These are phyloP conservation scores for Hura crepitans DNA, from an alignment of 441 rosid genomes.

Conservation along the genomic window DNA sequence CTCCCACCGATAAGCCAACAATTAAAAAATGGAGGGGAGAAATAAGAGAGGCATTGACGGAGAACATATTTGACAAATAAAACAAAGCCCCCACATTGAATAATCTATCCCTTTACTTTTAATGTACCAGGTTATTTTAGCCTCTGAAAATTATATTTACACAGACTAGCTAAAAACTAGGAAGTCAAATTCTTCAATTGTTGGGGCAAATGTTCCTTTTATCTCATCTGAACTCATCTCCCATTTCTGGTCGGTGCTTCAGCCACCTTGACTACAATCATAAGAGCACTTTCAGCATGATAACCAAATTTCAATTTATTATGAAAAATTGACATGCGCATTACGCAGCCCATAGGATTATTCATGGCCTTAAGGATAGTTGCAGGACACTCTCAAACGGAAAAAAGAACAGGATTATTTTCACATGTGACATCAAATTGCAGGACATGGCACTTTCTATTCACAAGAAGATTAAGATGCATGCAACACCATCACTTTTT, in stretches of 20 bases:
- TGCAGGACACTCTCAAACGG: background rate
- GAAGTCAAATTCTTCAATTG: background rate
- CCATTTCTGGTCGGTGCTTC: background rate
- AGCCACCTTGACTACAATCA: background rate
- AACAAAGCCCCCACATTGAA: too few species aligned
- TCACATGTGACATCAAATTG: background rate
- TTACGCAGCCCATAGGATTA: background rate
- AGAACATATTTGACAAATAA: background rate
- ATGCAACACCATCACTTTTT: background rate
- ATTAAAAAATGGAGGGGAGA: background rate
- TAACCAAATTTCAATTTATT: background rate
- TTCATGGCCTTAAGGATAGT: background rate
- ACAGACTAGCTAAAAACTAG: background rate
- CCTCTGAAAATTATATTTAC: background rate
- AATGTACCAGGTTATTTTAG: background rate
- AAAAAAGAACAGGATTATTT: background rate
- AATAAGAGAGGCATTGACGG: background rate
- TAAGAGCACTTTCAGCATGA: background rate
- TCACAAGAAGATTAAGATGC: slow-evolving; percentile 10
- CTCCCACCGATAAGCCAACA: background rate
- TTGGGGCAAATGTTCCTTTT: background rate
- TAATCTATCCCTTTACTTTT: background rate
- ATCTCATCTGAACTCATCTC: background rate
- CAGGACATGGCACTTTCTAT: background rate
- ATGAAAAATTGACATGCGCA: background rate